Conservation (phyloP, 1,139 yeast genomes). For the Kodamaea alishanica region DNA sequence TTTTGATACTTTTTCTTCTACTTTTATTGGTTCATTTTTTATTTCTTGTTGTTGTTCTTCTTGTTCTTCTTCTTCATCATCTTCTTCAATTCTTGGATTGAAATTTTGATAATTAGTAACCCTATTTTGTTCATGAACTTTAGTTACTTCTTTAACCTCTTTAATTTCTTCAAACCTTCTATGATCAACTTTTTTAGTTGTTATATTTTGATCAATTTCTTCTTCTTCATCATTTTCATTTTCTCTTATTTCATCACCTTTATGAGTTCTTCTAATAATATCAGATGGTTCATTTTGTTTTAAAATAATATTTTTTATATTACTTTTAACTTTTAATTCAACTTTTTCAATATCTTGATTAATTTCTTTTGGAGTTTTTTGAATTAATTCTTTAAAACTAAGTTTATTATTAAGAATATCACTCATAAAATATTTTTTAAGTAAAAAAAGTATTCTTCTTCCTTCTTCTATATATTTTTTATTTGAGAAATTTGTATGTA, state of each 20-base stretch:
- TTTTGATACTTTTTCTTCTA: slow-evolving; percentile 1
- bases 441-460: slow-evolving; percentile 36
- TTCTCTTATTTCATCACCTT: slow-evolving; percentile 66
- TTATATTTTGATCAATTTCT: slow-evolving; percentile 31
- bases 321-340: slow-evolving; percentile 63
- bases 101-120: slow-evolving; percentile 11
- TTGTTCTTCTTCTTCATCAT: slow-evolving; percentile 19
- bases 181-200: slow-evolving; percentile 44
- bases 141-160: not conserved
- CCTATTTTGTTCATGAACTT: slow-evolving; percentile 1
- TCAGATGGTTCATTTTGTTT: slow-evolving; percentile 17
- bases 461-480: slow-evolving; percentile 41
- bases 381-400: slow-evolving; percentile 49
- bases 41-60: slow-evolving; percentile 7
- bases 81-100: slow-evolving; percentile 18
- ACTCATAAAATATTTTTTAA: slow-evolving; percentile 40
- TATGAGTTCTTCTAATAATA: slow-evolving; percentile 68
- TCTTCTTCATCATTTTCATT: slow-evolving; percentile 26
- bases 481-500: slow-evolving; percentile 24
- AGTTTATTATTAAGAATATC: slow-evolving; percentile 47
- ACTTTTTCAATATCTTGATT: slow-evolving; percentile 70
- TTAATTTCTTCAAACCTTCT: slow-evolving; percentile 27
- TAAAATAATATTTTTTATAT: slow-evolving; percentile 18
- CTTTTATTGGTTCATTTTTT: slow-evolving; percentile 1
- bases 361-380: slow-evolving; percentile 59